These are phyloP conservation scores for Rhizoctonia solani DNA, from an alignment of 1,284 basidiomycete genomes.

Conservation along the genomic window DNA sequence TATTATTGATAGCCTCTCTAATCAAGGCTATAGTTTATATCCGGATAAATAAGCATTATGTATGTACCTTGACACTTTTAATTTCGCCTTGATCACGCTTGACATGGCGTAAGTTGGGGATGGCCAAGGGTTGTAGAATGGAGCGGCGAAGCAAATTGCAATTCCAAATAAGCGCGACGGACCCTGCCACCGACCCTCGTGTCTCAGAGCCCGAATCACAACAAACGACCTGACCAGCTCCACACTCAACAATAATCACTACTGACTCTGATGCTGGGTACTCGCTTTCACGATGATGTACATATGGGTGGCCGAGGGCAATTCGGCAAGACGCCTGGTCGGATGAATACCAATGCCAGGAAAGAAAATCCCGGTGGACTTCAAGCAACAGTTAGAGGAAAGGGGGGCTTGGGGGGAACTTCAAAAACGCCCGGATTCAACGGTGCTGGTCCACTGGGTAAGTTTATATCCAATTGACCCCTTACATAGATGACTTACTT, in stretches of 20 bases:
- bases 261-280: neutral
- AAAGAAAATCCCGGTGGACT: slow-evolving; percentile 31
- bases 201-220: neutral
- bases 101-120: slow-evolving; percentile 41
- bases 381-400: slow-evolving; percentile 14
- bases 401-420: slow-evolving; percentile 15
- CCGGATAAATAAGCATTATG: neutral
- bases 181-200: neutral
- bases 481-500: neutral
- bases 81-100: slow-evolving; percentile 64
- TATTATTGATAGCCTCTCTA: slow-evolving; percentile 72
- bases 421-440: slow-evolving; percentile 14
- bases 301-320: slow-evolving; percentile 11
- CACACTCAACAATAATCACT: neutral
- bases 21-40: neutral
- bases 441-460: slow-evolving; percentile 1
- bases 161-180: neutral
- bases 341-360: neutral
- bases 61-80: slow-evolving; percentile 65
- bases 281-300: slow-evolving; percentile 31
- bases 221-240: slow-evolving; percentile 24
- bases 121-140: neutral
- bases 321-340: slow-evolving; percentile 18
- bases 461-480: neutral
- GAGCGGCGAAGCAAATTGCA: neutral